Evolutionary conservation across 345 rosid species (phyloP), one percentile per base, ranked within the genome.

Genomic region (Firmiana major): DNA sequence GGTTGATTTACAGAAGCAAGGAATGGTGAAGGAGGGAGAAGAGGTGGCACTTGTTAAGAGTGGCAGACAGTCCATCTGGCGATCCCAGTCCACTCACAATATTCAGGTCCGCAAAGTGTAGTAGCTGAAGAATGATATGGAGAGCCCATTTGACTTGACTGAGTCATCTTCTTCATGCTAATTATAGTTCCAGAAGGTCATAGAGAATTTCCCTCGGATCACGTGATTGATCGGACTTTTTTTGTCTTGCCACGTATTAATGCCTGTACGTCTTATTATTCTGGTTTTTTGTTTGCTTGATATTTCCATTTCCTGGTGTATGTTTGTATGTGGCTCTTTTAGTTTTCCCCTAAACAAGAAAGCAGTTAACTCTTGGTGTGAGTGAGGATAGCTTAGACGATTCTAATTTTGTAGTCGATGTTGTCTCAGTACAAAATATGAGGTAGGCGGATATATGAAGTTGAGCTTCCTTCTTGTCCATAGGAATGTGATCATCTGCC

Each of bases 11-110:
- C 95, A 93, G 99, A 83, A 89, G 63, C 97, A 93, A 87, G 98
- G 98, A 58, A 91, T 93, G 99, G 94, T 96, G 65, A 94, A 90
- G 84, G 86, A 88, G 77, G 99, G 95, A 79, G 98, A 96, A 85
- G 98, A 96, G 84, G 88, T 96, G 36, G 97, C 97, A 0, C 92
- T 94, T 62, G 87, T 96, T 70, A 97, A 88, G 86, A 96, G 99
- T 72, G 99, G 98, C 36, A 87, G 89, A 69, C 90, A 90, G 76
- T 97, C 98, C 72, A 96, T 96, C 80, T 96, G 99, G 98, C 88
- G 97, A 76, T 92, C 89, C 82, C 97, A 91, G 59, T 92, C 99
- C 48, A 94, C 98, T 8, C 99, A 96, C 79, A 93, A 92, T 81
- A 94, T 93, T 81, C 99, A 96, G 88, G 97, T 96, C 78, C 91